Evolutionary conservation across 2,329 filamentous ascomycete species (phyloP).

Genomic region (Paecilomyces variotii): DNA sequence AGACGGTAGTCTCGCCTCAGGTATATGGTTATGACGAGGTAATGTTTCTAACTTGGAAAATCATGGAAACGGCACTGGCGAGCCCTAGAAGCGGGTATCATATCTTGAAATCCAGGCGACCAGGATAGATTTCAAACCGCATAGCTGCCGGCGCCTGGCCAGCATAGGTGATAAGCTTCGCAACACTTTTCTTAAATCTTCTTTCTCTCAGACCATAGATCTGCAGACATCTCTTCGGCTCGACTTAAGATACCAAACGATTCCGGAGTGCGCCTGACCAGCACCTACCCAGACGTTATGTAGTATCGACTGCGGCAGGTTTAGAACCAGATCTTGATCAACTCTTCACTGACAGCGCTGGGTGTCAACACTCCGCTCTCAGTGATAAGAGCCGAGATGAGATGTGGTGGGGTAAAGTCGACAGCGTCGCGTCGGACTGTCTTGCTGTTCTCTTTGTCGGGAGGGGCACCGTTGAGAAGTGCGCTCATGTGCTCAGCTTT

Average conservation of each 20-base stretch:
- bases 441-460: constrained; percentile 4
- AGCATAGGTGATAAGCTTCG: not conserved
- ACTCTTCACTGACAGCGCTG: constrained; percentile 57
- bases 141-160: not conserved
- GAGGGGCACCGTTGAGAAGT: constrained; percentile 8
- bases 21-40: not conserved
- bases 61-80: not conserved
- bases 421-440: constrained; percentile 28
- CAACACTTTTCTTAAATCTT: not conserved
- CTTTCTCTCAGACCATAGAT: not conserved
- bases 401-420: constrained; percentile 49
- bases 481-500: constrained; percentile 8
- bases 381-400: constrained; percentile 58
- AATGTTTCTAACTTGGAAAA: not conserved
- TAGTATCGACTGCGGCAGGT: not conserved
- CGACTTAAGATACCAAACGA: not conserved
- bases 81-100: not conserved
- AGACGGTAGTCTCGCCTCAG: not conserved
- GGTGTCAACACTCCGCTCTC: constrained; percentile 57
- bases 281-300: not conserved
- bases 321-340: constrained; percentile 56
- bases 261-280: not conserved
- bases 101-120: not conserved
- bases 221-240: not conserved
- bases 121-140: not conserved